Conservation (phyloP, 352 stramenopile genomes). For the Elongisporangium undulatum region DNA sequence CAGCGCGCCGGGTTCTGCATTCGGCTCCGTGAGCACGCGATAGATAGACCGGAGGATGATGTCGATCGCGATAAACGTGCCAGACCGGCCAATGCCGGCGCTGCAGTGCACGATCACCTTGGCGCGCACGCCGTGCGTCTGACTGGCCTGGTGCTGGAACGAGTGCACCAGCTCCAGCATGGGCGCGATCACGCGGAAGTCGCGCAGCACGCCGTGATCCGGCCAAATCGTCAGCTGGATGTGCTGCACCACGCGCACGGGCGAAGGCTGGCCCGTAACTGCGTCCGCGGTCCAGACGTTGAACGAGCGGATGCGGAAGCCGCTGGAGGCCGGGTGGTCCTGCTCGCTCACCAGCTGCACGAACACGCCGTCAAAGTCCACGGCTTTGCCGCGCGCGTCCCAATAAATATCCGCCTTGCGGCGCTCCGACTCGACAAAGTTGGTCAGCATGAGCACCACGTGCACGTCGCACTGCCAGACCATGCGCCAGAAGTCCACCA, state of each 20-base stretch:
- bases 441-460: conserved; percentile 86
- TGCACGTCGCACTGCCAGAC: conserved; percentile 71
- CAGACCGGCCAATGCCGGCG: conserved; percentile 71
- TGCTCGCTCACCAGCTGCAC: conserved; percentile 48
- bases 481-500: conserved; percentile 83
- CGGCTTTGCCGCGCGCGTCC: conserved; percentile 30
- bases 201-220: conserved; percentile 67
- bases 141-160: conserved; percentile 25
- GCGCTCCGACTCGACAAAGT: conserved; percentile 74
- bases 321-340: conserved; percentile 15
- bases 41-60: conserved; percentile 60
- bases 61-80: conserved; percentile 84
- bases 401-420: conserved; percentile 77
- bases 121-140: conserved; percentile 13
- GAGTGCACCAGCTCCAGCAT: conserved; percentile 70
- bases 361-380: conserved; percentile 51
- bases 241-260: conserved; percentile 48
- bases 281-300: conserved; percentile 31
- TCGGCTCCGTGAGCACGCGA: conserved; percentile 20
- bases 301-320: conserved; percentile 52
- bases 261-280: conserved; percentile 11
- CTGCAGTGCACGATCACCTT: conserved; percentile 76
- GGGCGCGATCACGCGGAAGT: conserved; percentile 67
- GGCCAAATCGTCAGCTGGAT: conserved; percentile 79
- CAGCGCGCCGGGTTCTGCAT: neutral